Evolutionary conservation across 1,284 basidiomycete genomes (phyloP), one percentile per base, ranked within the genome.

Genomic region (Ceratorhiza oryzae-sativae): DNA sequence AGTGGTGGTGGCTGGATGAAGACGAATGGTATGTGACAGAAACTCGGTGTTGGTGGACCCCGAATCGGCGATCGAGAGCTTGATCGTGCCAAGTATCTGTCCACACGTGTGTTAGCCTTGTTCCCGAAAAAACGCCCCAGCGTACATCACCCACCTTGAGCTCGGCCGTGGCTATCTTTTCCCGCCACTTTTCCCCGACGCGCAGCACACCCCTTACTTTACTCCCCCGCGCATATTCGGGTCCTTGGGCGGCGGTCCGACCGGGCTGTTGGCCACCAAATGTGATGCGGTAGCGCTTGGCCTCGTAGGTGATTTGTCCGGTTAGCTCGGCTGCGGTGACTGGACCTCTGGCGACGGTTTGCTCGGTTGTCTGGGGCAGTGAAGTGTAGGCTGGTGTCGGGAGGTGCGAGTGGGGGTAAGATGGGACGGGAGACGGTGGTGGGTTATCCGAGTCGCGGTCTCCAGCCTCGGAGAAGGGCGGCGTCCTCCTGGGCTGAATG

Each of bases 351-450:
- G 65, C 45, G 48, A 75, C 34, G 42, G 68, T 72, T 45, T 68
- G 56, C 49, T 75, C 74, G 30, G 51, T 55, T 23, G 51, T 34
- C 12, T 42, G 48, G 8, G 72, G 71, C 36, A 55, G 68, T 36
- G 63, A 60, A 15, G 70, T 73, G 56, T 75, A 75, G 12, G 48
- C 60, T 32, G 74, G 74, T 12, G 63, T 71, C 18, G 73, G 55
- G 42, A 45, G 42, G 10, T 45, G 42, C 1, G 32, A 48, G 30
- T 20, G 30, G 25, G 71, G 74, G 51, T 73, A 73, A 6, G 67
- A 71, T 36, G 73, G 73, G n/a, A 65, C 49, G 3, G 42, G 48
- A 1, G 56, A 59, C 3, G 56, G 56, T 20, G 56, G 34, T 23
- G 56, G 51, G 23, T 55, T 30, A 20, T 45, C 15, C n/a, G 27